Percentiles rank a stretch among this genome's conserved stretches.
Evolutionary conservation across 176 grass and related monocot species (phyloP).

Genomic region (Raddia distichophylla): DNA sequence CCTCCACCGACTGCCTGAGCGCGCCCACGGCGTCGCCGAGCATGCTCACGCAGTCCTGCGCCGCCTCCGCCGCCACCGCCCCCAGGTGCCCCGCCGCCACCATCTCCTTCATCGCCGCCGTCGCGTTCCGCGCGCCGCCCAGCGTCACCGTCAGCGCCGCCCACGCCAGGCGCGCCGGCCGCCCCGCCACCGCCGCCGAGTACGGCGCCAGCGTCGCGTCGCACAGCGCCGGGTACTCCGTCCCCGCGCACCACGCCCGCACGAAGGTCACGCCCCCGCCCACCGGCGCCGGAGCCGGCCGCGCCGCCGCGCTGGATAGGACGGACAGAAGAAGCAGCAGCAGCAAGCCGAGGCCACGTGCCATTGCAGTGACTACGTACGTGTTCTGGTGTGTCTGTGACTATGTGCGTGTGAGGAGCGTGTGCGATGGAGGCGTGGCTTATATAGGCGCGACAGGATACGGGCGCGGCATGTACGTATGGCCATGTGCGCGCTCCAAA

Average conservation of each 20-base stretch:
- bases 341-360: neutral
- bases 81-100: conserved; percentile 16
- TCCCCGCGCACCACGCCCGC: conserved; percentile 44
- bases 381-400: neutral
- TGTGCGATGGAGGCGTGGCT: neutral
- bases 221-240: conserved; percentile 57
- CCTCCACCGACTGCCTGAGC: conserved; percentile 51
- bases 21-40: conserved; percentile 57
- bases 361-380: conserved; percentile 16
- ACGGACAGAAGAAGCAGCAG: neutral
- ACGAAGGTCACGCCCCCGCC: conserved; percentile 27
- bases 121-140: conserved; percentile 32
- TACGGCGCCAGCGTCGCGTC: conserved; percentile 48
- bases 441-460: conserved; percentile 11
- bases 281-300: neutral
- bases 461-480: conserved; percentile 2
- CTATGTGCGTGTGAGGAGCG: neutral
- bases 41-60: conserved; percentile 64
- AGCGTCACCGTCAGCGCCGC: conserved; percentile 52
- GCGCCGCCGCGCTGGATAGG: neutral
- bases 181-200: conserved; percentile 29
- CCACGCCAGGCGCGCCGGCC: conserved; percentile 46
- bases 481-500: neutral
- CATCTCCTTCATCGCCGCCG: conserved; percentile 39
- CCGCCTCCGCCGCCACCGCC: conserved; percentile 45